Evolutionary conservation across 768 basidiomycete species (phyloP).

Genomic region (Xanthoconium purpureum): DNA sequence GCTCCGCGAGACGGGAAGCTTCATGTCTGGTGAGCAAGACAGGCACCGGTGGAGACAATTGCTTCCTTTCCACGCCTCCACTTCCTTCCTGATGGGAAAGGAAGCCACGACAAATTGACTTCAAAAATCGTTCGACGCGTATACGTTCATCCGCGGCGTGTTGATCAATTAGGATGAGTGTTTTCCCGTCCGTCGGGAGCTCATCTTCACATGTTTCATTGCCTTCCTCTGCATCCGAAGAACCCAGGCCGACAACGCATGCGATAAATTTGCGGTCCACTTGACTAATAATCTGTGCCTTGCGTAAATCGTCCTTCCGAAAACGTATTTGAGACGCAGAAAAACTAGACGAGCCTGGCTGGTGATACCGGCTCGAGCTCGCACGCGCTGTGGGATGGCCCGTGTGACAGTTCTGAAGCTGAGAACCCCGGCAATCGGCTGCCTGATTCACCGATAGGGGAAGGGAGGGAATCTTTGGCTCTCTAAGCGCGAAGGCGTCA

Average conservation of each 20-base stretch:
- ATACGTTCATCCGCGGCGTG: constrained; percentile 98
- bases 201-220: constrained; percentile 14
- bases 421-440: constrained; percentile 9
- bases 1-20: constrained; percentile 45
- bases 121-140: constrained; percentile 81
- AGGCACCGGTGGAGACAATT: constrained; percentile 52
- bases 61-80: constrained; percentile 37
- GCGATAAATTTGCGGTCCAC: constrained; percentile 91
- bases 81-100: constrained; percentile 39
- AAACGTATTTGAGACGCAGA: constrained; percentile 38
- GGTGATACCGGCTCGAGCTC: constrained; percentile 6
- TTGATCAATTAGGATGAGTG: constrained; percentile 86
- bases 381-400: constrained; percentile 6
- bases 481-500: constrained; percentile 47
- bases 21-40: constrained; percentile 69
- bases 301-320: constrained; percentile 49
- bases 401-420: constrained; percentile 12
- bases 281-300: constrained; percentile 70
- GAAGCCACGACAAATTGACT: constrained; percentile 69
- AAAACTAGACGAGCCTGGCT: constrained; percentile 11
- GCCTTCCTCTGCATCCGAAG: constrained; percentile 14
- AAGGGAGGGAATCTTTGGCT: constrained; percentile 45
- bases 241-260: constrained; percentile 48
- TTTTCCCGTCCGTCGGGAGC: constrained; percentile 18
- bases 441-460: constrained; percentile 11